Conservation (phyloP, 306 rosid species). For the Rosa rugosa region DNA sequence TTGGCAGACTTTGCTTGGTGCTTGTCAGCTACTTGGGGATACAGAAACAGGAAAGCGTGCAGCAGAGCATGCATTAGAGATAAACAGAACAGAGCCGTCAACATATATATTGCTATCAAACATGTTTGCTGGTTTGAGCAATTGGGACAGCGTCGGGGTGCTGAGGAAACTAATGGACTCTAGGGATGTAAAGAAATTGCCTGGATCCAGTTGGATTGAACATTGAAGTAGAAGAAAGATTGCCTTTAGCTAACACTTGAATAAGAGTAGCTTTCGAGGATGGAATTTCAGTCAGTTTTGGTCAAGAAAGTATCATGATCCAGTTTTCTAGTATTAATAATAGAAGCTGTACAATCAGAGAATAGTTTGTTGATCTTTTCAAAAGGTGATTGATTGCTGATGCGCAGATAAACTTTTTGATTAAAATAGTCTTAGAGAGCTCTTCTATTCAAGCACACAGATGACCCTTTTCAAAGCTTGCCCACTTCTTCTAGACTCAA, state of each 20-base stretch:
- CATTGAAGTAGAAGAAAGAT: conserved; percentile 9
- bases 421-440: too few species aligned
- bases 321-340: too few species aligned
- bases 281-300: neutral
- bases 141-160: conserved; percentile 55
- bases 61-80: conserved; percentile 45
- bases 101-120: conserved; percentile 70
- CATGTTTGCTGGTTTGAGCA: conserved; percentile 57
- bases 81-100: conserved; percentile 55
- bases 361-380: neutral
- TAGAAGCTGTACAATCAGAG: too few species aligned
- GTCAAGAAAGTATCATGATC: neutral
- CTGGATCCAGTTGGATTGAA: conserved; percentile 72
- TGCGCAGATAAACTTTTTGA: neutral
- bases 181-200: conserved; percentile 64
- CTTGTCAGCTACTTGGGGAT: conserved; percentile 64
- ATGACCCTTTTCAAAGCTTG: neutral
- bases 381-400: neutral
- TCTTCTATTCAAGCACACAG: neutral
- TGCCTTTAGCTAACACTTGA: neutral
- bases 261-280: neutral
- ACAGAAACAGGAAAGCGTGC: conserved; percentile 61
- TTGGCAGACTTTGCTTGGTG: conserved; percentile 81
- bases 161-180: conserved; percentile 65
- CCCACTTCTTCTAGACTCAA: neutral